Percentiles rank a stretch among this genome's conserved stretches.
Conservation (phyloP, 2,329 filamentous ascomycete genomes). For the Xylariaceae sp. region DNA sequence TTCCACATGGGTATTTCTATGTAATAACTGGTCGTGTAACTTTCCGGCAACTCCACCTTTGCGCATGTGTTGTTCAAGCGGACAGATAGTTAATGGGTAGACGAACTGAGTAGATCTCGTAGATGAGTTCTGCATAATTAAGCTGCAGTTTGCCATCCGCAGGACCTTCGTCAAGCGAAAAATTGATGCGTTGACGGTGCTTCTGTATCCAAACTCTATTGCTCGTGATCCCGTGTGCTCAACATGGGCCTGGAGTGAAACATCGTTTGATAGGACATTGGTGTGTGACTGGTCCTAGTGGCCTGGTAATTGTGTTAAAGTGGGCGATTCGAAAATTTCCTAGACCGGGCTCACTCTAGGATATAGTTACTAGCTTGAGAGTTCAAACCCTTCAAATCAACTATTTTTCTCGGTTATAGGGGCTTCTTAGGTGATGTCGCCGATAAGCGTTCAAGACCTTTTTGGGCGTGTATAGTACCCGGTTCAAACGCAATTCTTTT, state of each 20-base stretch:
- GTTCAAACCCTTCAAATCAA: neutral
- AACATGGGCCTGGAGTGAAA: neutral
- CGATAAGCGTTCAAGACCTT: constrained; percentile 47
- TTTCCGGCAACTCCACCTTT: neutral
- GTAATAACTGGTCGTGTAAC: neutral
- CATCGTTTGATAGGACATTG: neutral
- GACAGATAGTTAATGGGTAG: neutral
- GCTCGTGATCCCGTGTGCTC: too few relatives aligned
- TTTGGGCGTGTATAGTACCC: constrained; percentile 56
- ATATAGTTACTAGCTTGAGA: neutral
- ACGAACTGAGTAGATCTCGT: neutral
- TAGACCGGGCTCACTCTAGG: neutral
- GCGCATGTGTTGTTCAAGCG: neutral
- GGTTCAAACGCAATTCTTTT: constrained; percentile 54
- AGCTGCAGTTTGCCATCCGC: neutral
- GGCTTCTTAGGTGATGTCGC: neutral
- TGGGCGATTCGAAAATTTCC: neutral
- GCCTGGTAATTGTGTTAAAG: neutral
- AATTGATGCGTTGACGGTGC: neutral
- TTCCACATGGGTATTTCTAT: neutral
- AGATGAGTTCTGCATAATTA: neutral
- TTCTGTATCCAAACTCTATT: too few relatives aligned
- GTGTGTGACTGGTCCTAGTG: neutral
- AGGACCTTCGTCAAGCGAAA: neutral
- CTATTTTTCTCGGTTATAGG: constrained; percentile 3